Evolutionary conservation across 805 yeast genomes (phyloP), one percentile per base, ranked within the genome.

Genomic region (Huiozyma sinensis): DNA sequence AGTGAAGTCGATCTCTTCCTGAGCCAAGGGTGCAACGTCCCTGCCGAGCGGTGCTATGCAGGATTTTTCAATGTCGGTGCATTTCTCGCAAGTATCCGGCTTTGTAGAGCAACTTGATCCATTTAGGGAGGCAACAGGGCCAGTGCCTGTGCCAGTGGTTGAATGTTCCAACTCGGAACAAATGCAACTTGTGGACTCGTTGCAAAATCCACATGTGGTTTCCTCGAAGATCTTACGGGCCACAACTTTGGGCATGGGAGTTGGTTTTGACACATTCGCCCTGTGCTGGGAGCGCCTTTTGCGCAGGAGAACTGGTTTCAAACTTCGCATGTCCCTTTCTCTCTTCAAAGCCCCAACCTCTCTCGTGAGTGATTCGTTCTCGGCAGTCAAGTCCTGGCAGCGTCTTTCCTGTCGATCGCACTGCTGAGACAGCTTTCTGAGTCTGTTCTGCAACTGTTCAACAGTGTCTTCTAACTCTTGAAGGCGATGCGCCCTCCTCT

Each of bases 151-250:
- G 9, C 65, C 33, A 67, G 65, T 42, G 65, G 71, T 13, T 3
- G 37, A 34, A 12, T 11, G 64, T 64, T 73, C 76, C 12, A 77
- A 83, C 52, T 87, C 96, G 28, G 90, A 76, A 60, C 97, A 90
- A 2, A 90, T 83, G 64, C 97, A 90, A 2, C 95, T 89, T 0
- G 95, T 80, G 52, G 80, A 92, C 52, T 85, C 95, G 0, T 95
- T 77, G 58, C 97, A 90, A 63, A 90, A 89, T 0, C 97, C 97
- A 64, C 97, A 90, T 46, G 27, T 40, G 32, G 42, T 27, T 17
- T 17, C 24, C 24, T 17, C 24, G 24, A 17, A 17, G 24, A 17
- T 17, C 24, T 4, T 17, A 17, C 24, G 24, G 24, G 24, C 24
- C 24, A 17, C 24, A 17, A 17, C 24, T 17, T 17, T 17, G 24